A percentile compares a stretch with the other conserved stretches of the same genome.
phyloP scores from a whole-genome alignment of 2,329 filamentous ascomycete genomes.

The Tricladium varicosporioides region DNA sequence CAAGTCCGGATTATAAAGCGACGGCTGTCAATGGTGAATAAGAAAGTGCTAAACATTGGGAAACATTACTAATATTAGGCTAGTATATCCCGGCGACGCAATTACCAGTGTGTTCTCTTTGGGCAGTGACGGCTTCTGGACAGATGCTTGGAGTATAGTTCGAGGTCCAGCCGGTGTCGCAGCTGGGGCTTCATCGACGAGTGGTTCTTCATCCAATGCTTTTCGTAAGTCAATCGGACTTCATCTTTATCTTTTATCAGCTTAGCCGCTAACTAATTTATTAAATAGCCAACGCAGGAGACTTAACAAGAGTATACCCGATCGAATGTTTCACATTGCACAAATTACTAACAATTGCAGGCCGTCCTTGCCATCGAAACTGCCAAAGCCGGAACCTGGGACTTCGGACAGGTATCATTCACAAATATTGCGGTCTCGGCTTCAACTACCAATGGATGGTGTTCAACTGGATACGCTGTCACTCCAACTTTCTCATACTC shows the following conservation, averaged over 20 bases:
- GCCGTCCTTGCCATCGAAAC: slow-evolving; percentile 20
- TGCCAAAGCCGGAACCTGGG: slow-evolving; percentile 18
- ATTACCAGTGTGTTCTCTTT: slow-evolving; percentile 22
- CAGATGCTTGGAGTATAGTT: slow-evolving; percentile 19
- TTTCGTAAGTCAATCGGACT: slow-evolving; percentile 11
- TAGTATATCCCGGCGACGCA: slow-evolving; percentile 23
- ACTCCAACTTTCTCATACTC: slow-evolving; percentile 7
- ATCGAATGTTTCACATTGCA: background rate
- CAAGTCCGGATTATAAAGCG: slow-evolving; percentile 20
- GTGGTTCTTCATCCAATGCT: slow-evolving; percentile 18
- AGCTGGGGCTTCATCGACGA: slow-evolving; percentile 14
- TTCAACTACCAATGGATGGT: slow-evolving; percentile 12
- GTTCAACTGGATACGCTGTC: slow-evolving; percentile 12
- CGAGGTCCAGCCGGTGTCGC: slow-evolving; percentile 16
- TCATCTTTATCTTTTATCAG: no score
- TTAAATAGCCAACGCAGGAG: background rate
- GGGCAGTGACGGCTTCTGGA: slow-evolving; percentile 17
- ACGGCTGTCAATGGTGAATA: slow-evolving; percentile 13
- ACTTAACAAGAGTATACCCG: background rate
- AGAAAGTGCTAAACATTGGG: background rate
- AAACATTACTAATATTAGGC: background rate
- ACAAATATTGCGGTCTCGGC: slow-evolving; percentile 19
- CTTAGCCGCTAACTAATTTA: background rate
- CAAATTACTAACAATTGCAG: background rate
- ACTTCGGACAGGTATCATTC: slow-evolving; percentile 24